Percentiles rank a stretch among this genome's conserved stretches.
phyloP scores from a whole-genome alignment of 768 basidiomycete species.

The Mycena rebaudengoi region DNA sequence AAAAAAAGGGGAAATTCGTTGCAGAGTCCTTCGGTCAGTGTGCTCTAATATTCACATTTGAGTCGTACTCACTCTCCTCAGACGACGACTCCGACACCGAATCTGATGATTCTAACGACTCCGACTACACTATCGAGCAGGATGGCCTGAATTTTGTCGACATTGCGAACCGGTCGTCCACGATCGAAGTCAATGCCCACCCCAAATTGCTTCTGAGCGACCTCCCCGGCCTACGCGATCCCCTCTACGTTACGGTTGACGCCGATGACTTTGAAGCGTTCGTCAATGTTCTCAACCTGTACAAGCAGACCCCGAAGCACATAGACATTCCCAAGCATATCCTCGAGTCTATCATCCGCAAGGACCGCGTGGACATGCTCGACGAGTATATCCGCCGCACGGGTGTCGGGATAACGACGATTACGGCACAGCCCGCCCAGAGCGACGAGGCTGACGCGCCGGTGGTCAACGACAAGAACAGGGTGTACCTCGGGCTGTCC shows the following conservation, averaged over 20 bases:
- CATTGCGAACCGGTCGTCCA: conserved; percentile 57
- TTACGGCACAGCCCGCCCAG: conserved; percentile 28
- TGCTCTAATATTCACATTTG: neutral
- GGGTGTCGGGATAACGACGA: conserved; percentile 50
- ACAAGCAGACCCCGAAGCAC: conserved; percentile 43
- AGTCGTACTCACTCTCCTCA: conserved; percentile 5
- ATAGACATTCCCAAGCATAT: conserved; percentile 32
- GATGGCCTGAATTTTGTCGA: conserved; percentile 58
- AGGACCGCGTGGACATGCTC: conserved; percentile 59
- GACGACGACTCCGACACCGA: conserved; percentile 52
- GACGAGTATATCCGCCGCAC: conserved; percentile 66
- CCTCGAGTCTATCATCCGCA: conserved; percentile 39
- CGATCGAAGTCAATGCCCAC: conserved; percentile 47
- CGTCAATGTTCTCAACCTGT: conserved; percentile 54
- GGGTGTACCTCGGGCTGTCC: conserved; percentile 64
- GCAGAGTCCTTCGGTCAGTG: conserved; percentile 46
- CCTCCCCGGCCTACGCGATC: conserved; percentile 18
- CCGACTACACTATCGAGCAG: conserved; percentile 48
- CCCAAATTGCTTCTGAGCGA: conserved; percentile 47
- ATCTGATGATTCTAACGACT: conserved; percentile 50
- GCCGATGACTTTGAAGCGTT: conserved; percentile 62
- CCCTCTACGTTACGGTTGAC: conserved; percentile 47
- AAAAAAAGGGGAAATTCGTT: conserved; percentile 46
- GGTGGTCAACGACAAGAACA: conserved; percentile 47
- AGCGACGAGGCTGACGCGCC: conserved; percentile 35